These are phyloP conservation scores for Hirsutella minnesotensis DNA, from an alignment of 2,329 filamentous ascomycete species.

Conservation along the genomic window DNA sequence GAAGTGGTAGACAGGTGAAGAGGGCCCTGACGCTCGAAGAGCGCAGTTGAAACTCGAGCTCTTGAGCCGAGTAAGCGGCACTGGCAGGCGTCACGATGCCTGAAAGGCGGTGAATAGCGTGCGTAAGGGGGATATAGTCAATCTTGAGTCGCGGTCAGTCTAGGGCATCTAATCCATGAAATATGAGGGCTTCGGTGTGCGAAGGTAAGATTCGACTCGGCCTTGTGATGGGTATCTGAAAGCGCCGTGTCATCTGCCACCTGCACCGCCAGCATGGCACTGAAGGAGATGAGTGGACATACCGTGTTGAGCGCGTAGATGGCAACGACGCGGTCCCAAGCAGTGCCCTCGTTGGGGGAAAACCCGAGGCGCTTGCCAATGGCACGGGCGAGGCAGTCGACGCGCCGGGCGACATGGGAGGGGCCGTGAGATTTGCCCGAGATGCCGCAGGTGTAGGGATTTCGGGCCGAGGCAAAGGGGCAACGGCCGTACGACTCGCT, in stretches of 20 bases:
- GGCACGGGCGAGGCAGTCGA: slow-evolving; percentile 55
- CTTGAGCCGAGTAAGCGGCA: slow-evolving; percentile 57
- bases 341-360: slow-evolving; percentile 54
- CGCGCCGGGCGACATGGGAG: slow-evolving; percentile 50
- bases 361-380: slow-evolving; percentile 62
- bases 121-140: slow-evolving; percentile 61
- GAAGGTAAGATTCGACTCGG: no score
- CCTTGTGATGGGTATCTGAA: no score
- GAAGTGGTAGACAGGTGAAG: slow-evolving; percentile 59
- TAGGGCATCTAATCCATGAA: no score
- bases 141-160: slow-evolving; percentile 42
- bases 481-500: slow-evolving; percentile 58
- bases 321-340: slow-evolving; percentile 72
- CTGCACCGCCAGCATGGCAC: neutral
- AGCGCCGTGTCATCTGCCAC: no score
- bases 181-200: no score
- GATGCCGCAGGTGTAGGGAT: slow-evolving; percentile 68
- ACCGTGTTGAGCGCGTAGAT: slow-evolving; percentile 76
- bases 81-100: slow-evolving; percentile 66
- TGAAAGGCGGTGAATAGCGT: slow-evolving; percentile 63
- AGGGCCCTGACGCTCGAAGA: slow-evolving; percentile 57
- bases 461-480: slow-evolving; percentile 48
- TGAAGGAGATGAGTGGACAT: slow-evolving; percentile 13
- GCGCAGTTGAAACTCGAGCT: slow-evolving; percentile 61
- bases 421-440: slow-evolving; percentile 56